phyloP scores from a whole-genome alignment of 2,329 filamentous ascomycete genomes.

The Pseudogymnoascus destructans region DNA sequence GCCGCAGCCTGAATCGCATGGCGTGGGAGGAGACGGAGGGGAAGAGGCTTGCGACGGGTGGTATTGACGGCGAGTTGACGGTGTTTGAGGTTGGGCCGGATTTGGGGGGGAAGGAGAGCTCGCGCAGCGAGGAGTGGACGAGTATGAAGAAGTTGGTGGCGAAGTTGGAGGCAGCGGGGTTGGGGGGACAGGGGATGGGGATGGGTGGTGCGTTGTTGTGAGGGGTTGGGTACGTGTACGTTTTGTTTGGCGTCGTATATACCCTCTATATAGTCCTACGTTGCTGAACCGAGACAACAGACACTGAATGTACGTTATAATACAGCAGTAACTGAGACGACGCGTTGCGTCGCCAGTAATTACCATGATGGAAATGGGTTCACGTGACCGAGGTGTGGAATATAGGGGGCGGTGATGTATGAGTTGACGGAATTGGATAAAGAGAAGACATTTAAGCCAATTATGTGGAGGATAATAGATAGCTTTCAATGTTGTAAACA shows the following conservation, averaged over 20 bases:
- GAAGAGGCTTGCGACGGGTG: conserved; percentile 74
- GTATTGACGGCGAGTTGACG: conserved; percentile 79
- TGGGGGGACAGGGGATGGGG: conserved; percentile 10
- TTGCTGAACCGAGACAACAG: background rate
- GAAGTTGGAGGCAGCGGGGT: conserved; percentile 45
- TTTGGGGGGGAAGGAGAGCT: conserved; percentile 69
- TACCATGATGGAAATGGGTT: background rate
- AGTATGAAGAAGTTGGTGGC: conserved; percentile 82
- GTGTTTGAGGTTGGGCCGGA: conserved; percentile 84
- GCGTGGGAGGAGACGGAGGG: conserved; percentile 90
- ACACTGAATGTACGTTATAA: background rate
- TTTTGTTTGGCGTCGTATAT: conserved; percentile 8
- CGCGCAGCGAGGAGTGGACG: conserved; percentile 82
- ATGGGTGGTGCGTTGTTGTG: conserved; percentile 1
- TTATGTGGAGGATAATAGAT: background rate
- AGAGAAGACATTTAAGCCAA: background rate
- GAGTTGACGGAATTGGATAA: background rate
- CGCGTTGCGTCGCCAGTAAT: background rate
- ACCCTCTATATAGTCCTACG: conserved; percentile 8
- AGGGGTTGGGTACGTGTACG: background rate
- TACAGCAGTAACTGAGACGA: background rate
- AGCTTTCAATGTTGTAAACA: background rate
- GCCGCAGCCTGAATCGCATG: conserved; percentile 82
- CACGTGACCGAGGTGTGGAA: background rate
- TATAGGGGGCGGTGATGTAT: background rate